Percentiles rank a stretch among this genome's conserved stretches.
Evolutionary conservation across 805 yeast species (phyloP).

Genomic region (Ogataea haglerorum): DNA sequence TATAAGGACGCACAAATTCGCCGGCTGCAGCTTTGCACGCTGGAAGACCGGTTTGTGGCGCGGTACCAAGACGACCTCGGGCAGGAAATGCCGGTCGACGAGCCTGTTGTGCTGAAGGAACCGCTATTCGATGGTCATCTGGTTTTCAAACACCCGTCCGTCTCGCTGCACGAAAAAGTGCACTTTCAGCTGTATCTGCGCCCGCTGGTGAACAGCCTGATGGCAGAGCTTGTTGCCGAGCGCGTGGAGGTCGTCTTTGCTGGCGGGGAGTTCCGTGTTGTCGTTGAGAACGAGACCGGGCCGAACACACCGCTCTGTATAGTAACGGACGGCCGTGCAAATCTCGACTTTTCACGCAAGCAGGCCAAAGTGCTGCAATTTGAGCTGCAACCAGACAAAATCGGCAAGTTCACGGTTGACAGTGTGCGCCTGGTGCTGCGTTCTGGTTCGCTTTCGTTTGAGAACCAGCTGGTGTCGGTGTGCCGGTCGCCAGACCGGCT

Average conservation of each 20-base stretch:
- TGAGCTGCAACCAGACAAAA: constrained; percentile 18
- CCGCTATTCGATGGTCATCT: constrained; percentile 18
- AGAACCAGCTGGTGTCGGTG: constrained; percentile 13
- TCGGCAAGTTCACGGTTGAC: constrained; percentile 26
- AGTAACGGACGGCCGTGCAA: constrained; percentile 9
- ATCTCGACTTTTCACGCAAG: constrained; percentile 16
- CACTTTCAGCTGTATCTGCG: constrained; percentile 33
- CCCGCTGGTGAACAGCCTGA: constrained; percentile 26
- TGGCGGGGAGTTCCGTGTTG: constrained; percentile 12
- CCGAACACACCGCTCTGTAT: constrained; percentile 2
- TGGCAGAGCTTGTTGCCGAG: constrained; percentile 17
- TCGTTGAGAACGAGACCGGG: constrained; percentile 15
- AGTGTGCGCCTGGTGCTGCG: constrained; percentile 16
- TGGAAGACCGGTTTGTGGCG: constrained; percentile 15
- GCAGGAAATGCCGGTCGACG: constrained; percentile 7
- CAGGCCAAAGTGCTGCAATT: constrained; percentile 19
- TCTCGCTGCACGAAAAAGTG: constrained; percentile 22
- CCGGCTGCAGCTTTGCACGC: constrained; percentile 32
- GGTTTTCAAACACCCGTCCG: constrained; percentile 16
- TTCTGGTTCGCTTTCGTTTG: constrained; percentile 14
- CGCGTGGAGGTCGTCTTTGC: constrained; percentile 21
- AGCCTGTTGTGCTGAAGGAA: constrained; percentile 16
- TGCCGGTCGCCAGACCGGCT: constrained; percentile 2
- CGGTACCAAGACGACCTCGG: constrained; percentile 5
- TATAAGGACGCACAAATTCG: constrained; percentile 33